Evolutionary conservation across 805 yeast genomes (phyloP).

Genomic region (Saccharomycopsis lassenensis): DNA sequence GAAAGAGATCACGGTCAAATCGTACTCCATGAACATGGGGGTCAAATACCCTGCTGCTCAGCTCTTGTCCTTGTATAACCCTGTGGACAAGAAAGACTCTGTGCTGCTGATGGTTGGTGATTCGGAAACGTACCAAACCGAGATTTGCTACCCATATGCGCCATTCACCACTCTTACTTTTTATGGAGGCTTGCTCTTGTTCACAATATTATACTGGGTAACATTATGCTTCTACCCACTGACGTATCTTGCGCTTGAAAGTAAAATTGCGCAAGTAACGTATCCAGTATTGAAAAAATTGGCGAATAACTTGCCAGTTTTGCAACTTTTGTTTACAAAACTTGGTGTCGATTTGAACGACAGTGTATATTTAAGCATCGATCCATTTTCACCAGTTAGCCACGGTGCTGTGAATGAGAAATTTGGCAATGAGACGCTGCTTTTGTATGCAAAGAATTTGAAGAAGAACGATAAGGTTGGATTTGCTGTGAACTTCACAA

Average conservation of each 20-base stretch:
- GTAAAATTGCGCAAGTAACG: no score
- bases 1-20: constrained; percentile 79
- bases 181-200: constrained; percentile 9
- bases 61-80: constrained; percentile 54
- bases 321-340: no score
- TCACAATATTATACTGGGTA: constrained; percentile 5
- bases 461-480: constrained; percentile 1
- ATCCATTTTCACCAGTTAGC: background rate
- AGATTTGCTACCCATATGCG: constrained; percentile 33
- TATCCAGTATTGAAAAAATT: no score
- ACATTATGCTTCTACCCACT: no score
- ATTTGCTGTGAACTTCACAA: constrained; percentile 6
- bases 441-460: background rate
- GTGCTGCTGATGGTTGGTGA: constrained; percentile 12
- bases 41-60: constrained; percentile 79
- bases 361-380: no score
- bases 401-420: background rate
- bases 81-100: constrained; percentile 21
- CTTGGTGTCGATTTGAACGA: no score
- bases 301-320: no score
- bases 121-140: constrained; percentile 29
- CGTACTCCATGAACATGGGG: constrained; percentile 91
- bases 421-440: background rate
- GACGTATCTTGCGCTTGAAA: no score
- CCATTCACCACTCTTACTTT: constrained; percentile 13